Evolutionary conservation across 208 protist species (phyloP), one percentile per base, ranked within the genome.

Genomic region (Trypanosoma cruzi): DNA sequence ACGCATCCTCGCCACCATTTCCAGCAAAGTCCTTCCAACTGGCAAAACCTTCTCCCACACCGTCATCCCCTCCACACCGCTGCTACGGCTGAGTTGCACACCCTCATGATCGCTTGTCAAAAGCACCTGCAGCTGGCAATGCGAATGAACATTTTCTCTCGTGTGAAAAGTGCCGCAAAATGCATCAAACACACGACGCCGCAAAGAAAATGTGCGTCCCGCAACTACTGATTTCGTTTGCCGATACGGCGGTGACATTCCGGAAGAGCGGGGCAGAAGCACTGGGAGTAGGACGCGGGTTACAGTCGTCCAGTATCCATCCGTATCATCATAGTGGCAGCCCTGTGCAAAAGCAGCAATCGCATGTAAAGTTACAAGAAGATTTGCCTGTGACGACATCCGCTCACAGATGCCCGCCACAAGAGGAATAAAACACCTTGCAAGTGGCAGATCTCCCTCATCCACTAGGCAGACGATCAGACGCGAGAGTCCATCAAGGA

Each of bases 391-490:
- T 44, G 76, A 85, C 29, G 80, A 77, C 58, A 73, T 57, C 37
- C 75, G 73, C 28, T 71, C 65, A n/a, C 81, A 69, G 20, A 83
- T 80, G 49, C 63, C 61, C 4, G 56, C 77, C 14, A 88, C 34
- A 18, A 80, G 34, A 0, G 81, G 75, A 18, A 88, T 24, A 72
- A 89, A 88, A 40, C 73, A 75, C 53, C 81, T 80, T 14, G 83
- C 86, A 24, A 89, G 64, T n/a, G 83, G 77, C 13, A 67, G 55
- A 53, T 92, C 86, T 20, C 86, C 81, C 24, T 64, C 72, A 18
- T 75, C 63, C 40, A 88, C 61, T 13, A 81, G 74, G 13, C 34
- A 28, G 3, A 63, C 28, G 40, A 76, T 62, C 22, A 88, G 66
- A 40, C 53, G 57, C 0, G 64, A 28, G 18, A 89, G 54, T 40